Base-by-base conservation (phyloP, 2,329 filamentous ascomycete species). In the Fusarium floridanum region DNA sequence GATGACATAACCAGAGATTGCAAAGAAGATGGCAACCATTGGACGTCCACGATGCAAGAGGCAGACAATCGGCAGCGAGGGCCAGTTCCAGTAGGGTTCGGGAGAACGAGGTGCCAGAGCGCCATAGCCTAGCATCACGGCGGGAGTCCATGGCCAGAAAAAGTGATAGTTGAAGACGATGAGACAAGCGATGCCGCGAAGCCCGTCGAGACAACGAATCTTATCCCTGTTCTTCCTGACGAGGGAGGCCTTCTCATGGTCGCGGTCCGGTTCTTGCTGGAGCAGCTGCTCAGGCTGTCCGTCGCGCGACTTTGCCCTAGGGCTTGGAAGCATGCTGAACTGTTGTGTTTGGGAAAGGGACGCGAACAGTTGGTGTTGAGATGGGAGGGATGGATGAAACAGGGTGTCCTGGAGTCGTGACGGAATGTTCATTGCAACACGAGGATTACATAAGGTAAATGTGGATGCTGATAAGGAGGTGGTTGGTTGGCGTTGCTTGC, bases 11-110 rank as follows among this genome's bases (percentile, higher is more conserved):
- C 83, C 83, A 0, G 83, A 85, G 32, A 85, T 84, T 74, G 82
- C 83, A 60, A 85, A 85, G 78, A 85, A 85, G 43, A 85, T 83
- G 62, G 83, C 82, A 6, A 85, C 83, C 83, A 85, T 85, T 12
- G 83, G 80, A 6, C 82, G 80, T 5, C 84, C 84, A 43, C 83
- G 81, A 63, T 84, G 82, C 69, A 84, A 57, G 4, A 85, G 80
- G 56, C 83, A 84, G 34, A 85, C 55, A 64, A 85, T 84, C n/a
- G 84, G 84, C 56, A 85, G 64, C 8, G 81, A 80, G 5, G 77
- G 71, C 79, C 77, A 81, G 17, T 75, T 75, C 43, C 66, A 74
- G 73, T 83, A 80, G 0, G 82, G 81, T 70, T 83, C 82, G 2
- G 82, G 80, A 2, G 83, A 77, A 29, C 78, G 77, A 1, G 83